Percentiles rank a stretch among this genome's conserved stretches.
Evolutionary conservation across 2,329 filamentous ascomycete genomes (phyloP).

Genomic region (Cladophialophora immunda): DNA sequence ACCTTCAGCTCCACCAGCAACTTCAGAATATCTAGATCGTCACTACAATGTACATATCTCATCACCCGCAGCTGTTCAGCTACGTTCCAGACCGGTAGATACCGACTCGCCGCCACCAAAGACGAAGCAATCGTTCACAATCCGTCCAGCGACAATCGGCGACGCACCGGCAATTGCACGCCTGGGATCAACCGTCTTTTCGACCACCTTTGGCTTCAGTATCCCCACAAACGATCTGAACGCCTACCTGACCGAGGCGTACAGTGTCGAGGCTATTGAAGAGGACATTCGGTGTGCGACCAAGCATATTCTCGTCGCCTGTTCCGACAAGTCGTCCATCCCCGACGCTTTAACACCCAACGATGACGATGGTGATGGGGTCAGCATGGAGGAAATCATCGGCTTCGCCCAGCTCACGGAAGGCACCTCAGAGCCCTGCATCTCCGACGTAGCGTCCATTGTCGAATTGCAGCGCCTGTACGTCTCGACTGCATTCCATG

Average conservation of each 20-base stretch:
- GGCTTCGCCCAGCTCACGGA: slow-evolving; percentile 37
- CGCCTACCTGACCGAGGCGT: slow-evolving; percentile 33
- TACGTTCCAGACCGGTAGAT: slow-evolving; percentile 10
- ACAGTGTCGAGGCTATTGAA: slow-evolving; percentile 31
- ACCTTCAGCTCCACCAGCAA: neutral
- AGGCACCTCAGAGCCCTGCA: slow-evolving; percentile 34
- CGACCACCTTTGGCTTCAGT: slow-evolving; percentile 36
- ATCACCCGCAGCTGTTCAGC: slow-evolving; percentile 24
- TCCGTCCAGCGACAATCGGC: slow-evolving; percentile 26
- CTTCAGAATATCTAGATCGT: slow-evolving; percentile 11
- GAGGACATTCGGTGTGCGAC: slow-evolving; percentile 24
- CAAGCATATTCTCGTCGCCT: slow-evolving; percentile 35
- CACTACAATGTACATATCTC: slow-evolving; percentile 31
- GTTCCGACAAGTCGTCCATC: neutral
- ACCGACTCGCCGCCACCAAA: neutral
- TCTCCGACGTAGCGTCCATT: slow-evolving; percentile 25
- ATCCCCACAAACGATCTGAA: slow-evolving; percentile 35
- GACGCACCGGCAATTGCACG: slow-evolving; percentile 34
- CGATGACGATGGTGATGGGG: neutral
- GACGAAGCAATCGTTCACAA: slow-evolving; percentile 15
- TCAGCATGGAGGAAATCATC: slow-evolving; percentile 18
- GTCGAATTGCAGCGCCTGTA: slow-evolving; percentile 38
- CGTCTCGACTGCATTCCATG: slow-evolving; percentile 29
- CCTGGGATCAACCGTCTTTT: slow-evolving; percentile 35
- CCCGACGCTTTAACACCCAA: neutral